phyloP scores from a whole-genome alignment of 1,284 basidiomycete species.

The Agaricales sp. region DNA sequence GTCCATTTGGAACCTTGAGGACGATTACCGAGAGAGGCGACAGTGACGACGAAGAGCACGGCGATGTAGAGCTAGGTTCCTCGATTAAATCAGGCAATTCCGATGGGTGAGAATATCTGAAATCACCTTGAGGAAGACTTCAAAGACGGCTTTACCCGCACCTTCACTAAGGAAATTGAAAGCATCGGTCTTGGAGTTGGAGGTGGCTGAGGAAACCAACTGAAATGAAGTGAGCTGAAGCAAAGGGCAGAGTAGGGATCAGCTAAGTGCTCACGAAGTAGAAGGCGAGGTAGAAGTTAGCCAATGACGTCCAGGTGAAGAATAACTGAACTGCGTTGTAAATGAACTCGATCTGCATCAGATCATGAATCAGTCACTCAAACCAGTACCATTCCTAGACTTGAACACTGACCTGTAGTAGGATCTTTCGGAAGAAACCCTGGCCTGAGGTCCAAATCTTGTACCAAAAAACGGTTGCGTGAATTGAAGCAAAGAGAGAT shows the following conservation, averaged over 20 bases:
- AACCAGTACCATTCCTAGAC: constrained; percentile 1
- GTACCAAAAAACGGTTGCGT: constrained; percentile 79
- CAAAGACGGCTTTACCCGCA: constrained; percentile 69
- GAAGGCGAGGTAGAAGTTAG: constrained; percentile 79
- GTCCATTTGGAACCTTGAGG: constrained; percentile 39
- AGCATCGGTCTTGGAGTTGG: constrained; percentile 43
- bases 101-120: constrained; percentile 10
- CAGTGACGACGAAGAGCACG: constrained; percentile 63
- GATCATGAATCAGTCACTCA: constrained; percentile 3
- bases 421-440: constrained; percentile 73
- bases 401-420: constrained; percentile 45
- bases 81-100: constrained; percentile 23
- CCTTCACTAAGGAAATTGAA: constrained; percentile 70
- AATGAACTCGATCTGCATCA: constrained; percentile 60
- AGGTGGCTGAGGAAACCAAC: constrained; percentile 73
- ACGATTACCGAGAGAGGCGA: constrained; percentile 81
- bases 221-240: too few species aligned
- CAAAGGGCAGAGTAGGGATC: neutral
- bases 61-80: constrained; percentile 59
- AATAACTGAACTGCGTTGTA: constrained; percentile 73
- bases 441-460: constrained; percentile 90
- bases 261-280: constrained; percentile 46
- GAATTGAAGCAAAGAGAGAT: constrained; percentile 77
- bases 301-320: constrained; percentile 79
- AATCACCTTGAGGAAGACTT: constrained; percentile 68